These are phyloP conservation scores for Pseudogymnoascus sp. DNA, from an alignment of 2,329 filamentous ascomycete genomes.

Conservation along the genomic window DNA sequence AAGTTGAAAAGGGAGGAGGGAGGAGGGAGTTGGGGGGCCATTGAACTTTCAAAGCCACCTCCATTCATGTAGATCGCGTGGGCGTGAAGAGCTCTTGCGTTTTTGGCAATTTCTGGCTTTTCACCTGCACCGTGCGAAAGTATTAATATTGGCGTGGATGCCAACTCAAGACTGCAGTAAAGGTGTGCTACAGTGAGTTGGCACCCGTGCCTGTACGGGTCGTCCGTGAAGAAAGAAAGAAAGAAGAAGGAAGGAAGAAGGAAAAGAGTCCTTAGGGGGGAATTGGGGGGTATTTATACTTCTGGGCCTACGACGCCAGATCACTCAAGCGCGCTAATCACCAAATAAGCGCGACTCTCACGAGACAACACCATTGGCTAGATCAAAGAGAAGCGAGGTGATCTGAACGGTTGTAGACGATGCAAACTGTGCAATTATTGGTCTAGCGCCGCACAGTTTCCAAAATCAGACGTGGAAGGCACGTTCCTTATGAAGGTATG, in stretches of 20 bases:
- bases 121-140: not conserved
- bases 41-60: not conserved
- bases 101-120: not conserved
- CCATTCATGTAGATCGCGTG: not conserved
- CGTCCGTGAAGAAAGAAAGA: not conserved
- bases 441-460: not conserved
- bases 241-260: not conserved
- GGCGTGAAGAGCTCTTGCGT: slow-evolving; percentile 3
- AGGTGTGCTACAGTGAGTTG: not conserved
- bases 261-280: not conserved
- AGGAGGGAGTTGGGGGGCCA: not conserved
- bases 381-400: not conserved
- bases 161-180: not conserved
- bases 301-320: not conserved
- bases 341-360: slow-evolving; percentile 6
- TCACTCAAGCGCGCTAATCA: slow-evolving; percentile 3
- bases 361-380: not conserved
- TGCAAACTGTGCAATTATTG: not conserved
- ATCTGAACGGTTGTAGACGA: not conserved
- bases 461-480: not conserved
- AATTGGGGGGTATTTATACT: not conserved
- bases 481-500: not conserved
- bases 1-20: too few relatives aligned
- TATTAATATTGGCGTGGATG: not conserved
- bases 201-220: not conserved